phyloP scores from a whole-genome alignment of 2,329 filamentous ascomycete species.

The Cytospora paraplurivora region DNA sequence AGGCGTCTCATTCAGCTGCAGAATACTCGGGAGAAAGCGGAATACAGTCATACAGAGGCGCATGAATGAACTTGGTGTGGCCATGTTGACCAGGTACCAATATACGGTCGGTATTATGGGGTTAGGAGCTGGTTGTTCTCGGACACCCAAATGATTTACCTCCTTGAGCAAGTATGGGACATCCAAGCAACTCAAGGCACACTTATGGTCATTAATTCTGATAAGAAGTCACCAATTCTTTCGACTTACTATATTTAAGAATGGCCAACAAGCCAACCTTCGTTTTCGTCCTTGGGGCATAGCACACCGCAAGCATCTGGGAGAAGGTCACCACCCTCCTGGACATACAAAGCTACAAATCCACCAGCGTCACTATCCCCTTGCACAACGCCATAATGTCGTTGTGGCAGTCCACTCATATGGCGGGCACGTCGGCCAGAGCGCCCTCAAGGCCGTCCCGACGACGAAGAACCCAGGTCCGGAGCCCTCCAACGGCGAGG shows the following conservation, averaged over 20 bases:
- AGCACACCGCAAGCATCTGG: constrained; percentile 47
- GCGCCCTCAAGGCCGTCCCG: constrained; percentile 48
- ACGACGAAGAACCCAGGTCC: constrained; percentile 23
- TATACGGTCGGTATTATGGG: no score
- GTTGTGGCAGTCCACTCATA: constrained; percentile 53
- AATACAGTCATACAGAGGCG: not conserved
- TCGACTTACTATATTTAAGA: not conserved
- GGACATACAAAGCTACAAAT: constrained; percentile 38
- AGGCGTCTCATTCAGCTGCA: no score
- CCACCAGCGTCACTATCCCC: constrained; percentile 43
- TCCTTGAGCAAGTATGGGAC: no score
- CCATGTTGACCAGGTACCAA: no score
- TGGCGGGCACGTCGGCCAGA: constrained; percentile 49
- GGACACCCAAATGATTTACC: no score
- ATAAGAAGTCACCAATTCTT: no score
- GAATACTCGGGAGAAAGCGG: not conserved
- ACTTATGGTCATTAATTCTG: no score
- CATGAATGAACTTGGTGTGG: no score
- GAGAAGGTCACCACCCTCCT: constrained; percentile 40
- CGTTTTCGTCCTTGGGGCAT: constrained; percentile 51
- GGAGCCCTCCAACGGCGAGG: constrained; percentile 37
- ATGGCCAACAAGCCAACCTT: constrained; percentile 32
- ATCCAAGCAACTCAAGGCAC: no score
- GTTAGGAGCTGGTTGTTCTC: no score
- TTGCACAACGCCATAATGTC: constrained; percentile 45